Base-by-base conservation (phyloP, 768 basidiomycete genomes). In the Leccinum broughii region DNA sequence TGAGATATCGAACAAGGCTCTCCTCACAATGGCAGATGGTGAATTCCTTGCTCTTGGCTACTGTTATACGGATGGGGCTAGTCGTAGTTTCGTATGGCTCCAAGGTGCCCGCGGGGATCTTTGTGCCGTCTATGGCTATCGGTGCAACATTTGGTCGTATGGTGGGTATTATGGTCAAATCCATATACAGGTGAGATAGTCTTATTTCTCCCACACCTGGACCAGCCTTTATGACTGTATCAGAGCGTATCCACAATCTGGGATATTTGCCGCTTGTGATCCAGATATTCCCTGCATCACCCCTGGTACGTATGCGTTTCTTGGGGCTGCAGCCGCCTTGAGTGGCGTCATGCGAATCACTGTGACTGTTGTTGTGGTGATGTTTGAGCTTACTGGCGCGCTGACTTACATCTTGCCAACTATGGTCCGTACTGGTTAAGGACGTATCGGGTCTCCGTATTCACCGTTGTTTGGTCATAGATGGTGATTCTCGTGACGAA, bases 381-480 rank as follows among this genome's bases (percentile, higher is more conserved):
- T 99, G 95, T 98, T 98, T 72, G 96, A 98, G 69, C 81, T 99
- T 20, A 99, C 97, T 4, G 97, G 97, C 13, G 96, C 97, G 6
- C 74, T 98, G 68, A 98, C 94, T 20, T 98, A 99, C 70, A 95
- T 98, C 65, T 77, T 99, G 28, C 97, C 97, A 6, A 95, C 94
- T 14, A 99, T 99, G 97, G 96, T 95, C 64, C 66, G 82, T 68
- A 24, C 14, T 17, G 39, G 34, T 46, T 34, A 26, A 56, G 51
- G 52, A 55, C 58, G 51, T 39, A 28, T 48, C 51, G 63, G 54
- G 30, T 61, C 51, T 54, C 50, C 17, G 28, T 41, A 20, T 48
- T 64, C 37, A 64, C 11, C n/a, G 50, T 51, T 59, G 60, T 64
- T 56, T 60, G 62, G 56, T 62, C 37, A 11, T 57, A 98, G 97